Evolutionary conservation across 164 flowering plant genomes (phyloP).

Genomic region (Protea cynaroides): DNA sequence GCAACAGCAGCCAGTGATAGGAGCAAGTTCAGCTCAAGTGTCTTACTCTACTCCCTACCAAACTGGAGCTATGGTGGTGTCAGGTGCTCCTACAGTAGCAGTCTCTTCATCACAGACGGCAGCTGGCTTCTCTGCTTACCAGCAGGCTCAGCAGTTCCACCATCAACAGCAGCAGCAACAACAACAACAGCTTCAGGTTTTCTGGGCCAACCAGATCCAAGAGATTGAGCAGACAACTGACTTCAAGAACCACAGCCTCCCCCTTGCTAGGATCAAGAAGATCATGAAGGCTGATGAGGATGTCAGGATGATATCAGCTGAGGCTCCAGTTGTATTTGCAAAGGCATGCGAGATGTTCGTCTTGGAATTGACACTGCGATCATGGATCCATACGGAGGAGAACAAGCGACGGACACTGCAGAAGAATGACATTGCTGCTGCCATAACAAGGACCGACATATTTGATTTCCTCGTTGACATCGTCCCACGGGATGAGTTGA

Average conservation of each 20-base stretch:
- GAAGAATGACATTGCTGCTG: conserved; percentile 24
- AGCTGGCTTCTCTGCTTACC: conserved; percentile 5
- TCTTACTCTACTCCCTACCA: too few relatives aligned
- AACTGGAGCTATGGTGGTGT: too few relatives aligned
- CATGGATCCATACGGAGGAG: conserved; percentile 24
- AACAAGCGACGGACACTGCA: conserved; percentile 22
- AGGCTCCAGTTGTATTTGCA: conserved; percentile 21
- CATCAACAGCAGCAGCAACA: conserved; percentile 20
- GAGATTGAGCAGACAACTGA: conserved; percentile 22
- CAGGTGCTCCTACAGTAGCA: too few relatives aligned
- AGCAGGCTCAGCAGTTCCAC: conserved; percentile 21
- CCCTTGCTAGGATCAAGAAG: conserved; percentile 21
- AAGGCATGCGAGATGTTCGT: conserved; percentile 22
- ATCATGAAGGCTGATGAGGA: conserved; percentile 25
- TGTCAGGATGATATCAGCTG: conserved; percentile 21
- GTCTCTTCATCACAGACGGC: conserved; percentile 5
- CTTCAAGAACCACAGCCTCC: conserved; percentile 21
- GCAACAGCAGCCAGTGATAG: too few relatives aligned
- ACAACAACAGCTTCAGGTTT: conserved; percentile 17
- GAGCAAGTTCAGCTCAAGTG: too few relatives aligned
- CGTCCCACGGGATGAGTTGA: conserved; percentile 20
- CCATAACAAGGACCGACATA: conserved; percentile 19
- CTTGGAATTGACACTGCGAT: conserved; percentile 18
- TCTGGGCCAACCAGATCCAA: conserved; percentile 18
- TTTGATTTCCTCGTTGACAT: conserved; percentile 21